Evolutionary conservation across 371 early-diverging fungal species (phyloP).

Genomic region (Rhizopus microsporus): DNA sequence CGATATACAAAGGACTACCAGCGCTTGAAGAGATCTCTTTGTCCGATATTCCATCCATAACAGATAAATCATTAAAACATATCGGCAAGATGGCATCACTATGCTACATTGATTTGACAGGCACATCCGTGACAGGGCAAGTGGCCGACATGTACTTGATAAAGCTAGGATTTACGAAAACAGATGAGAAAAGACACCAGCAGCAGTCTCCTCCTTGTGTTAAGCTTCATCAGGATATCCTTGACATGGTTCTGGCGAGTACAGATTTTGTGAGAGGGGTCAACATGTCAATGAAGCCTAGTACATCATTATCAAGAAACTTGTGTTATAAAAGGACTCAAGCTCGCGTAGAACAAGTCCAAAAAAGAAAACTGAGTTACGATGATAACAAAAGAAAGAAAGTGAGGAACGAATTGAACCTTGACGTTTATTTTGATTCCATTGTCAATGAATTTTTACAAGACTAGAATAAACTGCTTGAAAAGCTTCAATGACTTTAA

Average conservation of each 20-base stretch:
- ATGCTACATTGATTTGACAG: constrained; percentile 7
- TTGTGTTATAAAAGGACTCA: neutral
- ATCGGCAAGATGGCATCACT: constrained; percentile 11
- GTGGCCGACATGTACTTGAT: constrained; percentile 9
- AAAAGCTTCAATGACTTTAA: too few species aligned
- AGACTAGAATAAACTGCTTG: too few species aligned
- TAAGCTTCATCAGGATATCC: neutral
- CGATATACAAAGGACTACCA: constrained; percentile 6
- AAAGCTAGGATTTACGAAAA: neutral
- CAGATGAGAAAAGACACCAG: neutral
- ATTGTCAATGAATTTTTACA: too few species aligned
- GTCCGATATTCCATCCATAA: constrained; percentile 5
- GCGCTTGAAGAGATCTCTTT: constrained; percentile 14
- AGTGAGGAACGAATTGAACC: too few species aligned
- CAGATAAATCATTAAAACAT: constrained; percentile 20
- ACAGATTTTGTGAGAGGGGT: neutral
- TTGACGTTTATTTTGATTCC: too few species aligned
- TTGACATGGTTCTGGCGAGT: neutral
- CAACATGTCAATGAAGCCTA: neutral
- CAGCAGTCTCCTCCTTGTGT: neutral
- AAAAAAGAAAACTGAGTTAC: too few species aligned
- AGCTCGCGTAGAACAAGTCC: neutral
- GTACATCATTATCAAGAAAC: neutral
- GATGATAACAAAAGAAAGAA: too few species aligned
- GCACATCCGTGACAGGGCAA: constrained; percentile 7